Evolutionary conservation across 2,329 filamentous ascomycete species (phyloP).

Genomic region (Colletotrichum plurivorum): DNA sequence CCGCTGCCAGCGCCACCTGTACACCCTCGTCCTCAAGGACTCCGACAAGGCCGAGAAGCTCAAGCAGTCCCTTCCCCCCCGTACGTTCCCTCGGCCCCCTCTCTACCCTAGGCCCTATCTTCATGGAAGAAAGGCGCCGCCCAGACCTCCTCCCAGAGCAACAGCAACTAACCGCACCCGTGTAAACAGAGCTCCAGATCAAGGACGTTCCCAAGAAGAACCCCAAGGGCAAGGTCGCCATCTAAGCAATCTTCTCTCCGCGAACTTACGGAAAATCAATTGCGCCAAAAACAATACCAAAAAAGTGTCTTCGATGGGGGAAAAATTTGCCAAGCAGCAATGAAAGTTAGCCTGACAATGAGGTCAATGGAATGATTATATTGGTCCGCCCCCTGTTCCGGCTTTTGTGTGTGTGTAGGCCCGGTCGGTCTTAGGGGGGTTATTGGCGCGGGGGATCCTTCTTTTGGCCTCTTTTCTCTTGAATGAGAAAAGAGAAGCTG

Average conservation of each 20-base stretch:
- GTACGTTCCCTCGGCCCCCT: too few relatives aligned
- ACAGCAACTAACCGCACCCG: too few relatives aligned
- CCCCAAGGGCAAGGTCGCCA: slow-evolving; percentile 56
- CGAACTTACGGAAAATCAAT: slow-evolving; percentile 7
- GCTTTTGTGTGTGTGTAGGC: slow-evolving; percentile 11
- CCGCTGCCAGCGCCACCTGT: slow-evolving; percentile 95
- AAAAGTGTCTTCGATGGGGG: slow-evolving; percentile 33
- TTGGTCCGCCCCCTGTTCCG: background rate
- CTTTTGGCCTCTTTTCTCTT: background rate
- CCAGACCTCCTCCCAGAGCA: too few relatives aligned
- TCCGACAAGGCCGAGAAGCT: slow-evolving; percentile 99
- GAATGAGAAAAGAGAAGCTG: slow-evolving; percentile 10
- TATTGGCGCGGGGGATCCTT: background rate
- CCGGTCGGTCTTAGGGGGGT: slow-evolving; percentile 33
- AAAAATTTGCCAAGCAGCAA: slow-evolving; percentile 25
- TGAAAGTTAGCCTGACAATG: slow-evolving; percentile 28
- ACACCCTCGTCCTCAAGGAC: slow-evolving; percentile 99
- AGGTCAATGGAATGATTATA: slow-evolving; percentile 33
- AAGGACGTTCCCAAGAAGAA: slow-evolving; percentile 71
- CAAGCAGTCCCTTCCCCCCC: slow-evolving; percentile 97
- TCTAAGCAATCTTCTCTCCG: slow-evolving; percentile 43
- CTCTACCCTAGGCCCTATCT: too few relatives aligned
- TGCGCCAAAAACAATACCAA: slow-evolving; percentile 12
- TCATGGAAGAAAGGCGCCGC: too few relatives aligned
- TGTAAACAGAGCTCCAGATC: slow-evolving; percentile 62